Conservation (phyloP, 805 yeast species). For the Candida golubevii region DNA sequence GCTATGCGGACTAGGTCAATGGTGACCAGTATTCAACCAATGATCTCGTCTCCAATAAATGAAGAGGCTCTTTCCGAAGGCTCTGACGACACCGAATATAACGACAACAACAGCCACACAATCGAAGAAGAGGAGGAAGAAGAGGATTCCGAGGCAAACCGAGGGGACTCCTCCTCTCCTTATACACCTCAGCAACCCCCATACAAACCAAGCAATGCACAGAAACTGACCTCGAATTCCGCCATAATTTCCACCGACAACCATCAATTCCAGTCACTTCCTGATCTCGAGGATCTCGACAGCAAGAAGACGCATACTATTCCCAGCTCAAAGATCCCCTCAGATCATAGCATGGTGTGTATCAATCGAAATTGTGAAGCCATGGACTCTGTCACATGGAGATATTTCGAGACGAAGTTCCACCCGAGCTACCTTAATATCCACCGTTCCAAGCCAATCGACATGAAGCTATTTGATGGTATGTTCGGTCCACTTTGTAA, state of each 20-base stretch:
- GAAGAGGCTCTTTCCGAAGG: conserved; percentile 35
- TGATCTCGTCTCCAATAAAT: conserved; percentile 39
- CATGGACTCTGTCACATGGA: conserved; percentile 37
- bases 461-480: conserved; percentile 40
- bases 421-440: conserved; percentile 35
- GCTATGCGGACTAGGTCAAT: conserved; percentile 43
- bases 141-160: conserved; percentile 27
- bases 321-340: conserved; percentile 34
- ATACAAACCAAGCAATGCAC: conserved; percentile 19
- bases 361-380: conserved; percentile 40
- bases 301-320: conserved; percentile 41
- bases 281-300: conserved; percentile 42
- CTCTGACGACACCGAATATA: conserved; percentile 39
- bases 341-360: conserved; percentile 38
- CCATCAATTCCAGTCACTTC: conserved; percentile 34
- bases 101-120: conserved; percentile 16
- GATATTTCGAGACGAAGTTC: conserved; percentile 38
- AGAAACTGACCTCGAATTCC: conserved; percentile 9
- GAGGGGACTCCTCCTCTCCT: conserved; percentile 30
- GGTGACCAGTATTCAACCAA: conserved; percentile 26
- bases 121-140: conserved; percentile 25
- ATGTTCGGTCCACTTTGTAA: conserved; percentile 47
- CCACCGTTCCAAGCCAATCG: conserved; percentile 34
- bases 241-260: conserved; percentile 12
- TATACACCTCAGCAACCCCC: conserved; percentile 41